Base-by-base conservation (phyloP, 352 stramenopile species). In the Pythium angustatum region DNA sequence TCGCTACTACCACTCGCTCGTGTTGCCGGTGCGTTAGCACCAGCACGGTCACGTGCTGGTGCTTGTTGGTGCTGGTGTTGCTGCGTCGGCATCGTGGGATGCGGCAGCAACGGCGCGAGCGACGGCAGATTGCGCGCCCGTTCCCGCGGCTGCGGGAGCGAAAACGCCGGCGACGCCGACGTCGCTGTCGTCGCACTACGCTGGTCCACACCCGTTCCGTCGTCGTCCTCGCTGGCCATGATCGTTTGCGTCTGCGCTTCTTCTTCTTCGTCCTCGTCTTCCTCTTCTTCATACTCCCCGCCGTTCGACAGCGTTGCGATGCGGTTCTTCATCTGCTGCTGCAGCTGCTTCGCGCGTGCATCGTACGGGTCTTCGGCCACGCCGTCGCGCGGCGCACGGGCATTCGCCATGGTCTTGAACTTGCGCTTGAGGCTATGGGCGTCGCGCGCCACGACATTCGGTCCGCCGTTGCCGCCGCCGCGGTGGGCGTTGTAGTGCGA, bases 391-490 rank as follows among this genome's bases (percentile, higher is more conserved):
- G 48, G 15, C 27, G 2, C 21, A 30, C 27, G 48, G 17, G 38
- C 38, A 2, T 14, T 19, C 27, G 30, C 44, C 54, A 53, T 52
- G 41, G 54, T 53, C 54, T 62, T 62, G 41, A 62, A 62, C 54
- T 62, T 62, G 54, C 54, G 54, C 54, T 62, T 62, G 54, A 62
- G 54, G 17, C 54, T 62, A 28, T 52, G 41, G n/a, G 54, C 40
- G 43, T 62, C 54, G 30, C 54, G 54, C 41, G 31, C 43, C 27
- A 36, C 41, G 22, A 43, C 40, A 6, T 21, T 19, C 40, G 40
- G n/a, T n/a, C n/a, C 40, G 34, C 34, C 34, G 40, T 47, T 21
- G 40, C 19, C 7, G 3, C 3, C 27, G 40, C 27, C 30, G 40
- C 54, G 54, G 8, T 24, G 17, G 19, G 54, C 26, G 30, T 62